phyloP scores from a whole-genome alignment of 176 grass and related monocot genomes.

The Poa pratensis region DNA sequence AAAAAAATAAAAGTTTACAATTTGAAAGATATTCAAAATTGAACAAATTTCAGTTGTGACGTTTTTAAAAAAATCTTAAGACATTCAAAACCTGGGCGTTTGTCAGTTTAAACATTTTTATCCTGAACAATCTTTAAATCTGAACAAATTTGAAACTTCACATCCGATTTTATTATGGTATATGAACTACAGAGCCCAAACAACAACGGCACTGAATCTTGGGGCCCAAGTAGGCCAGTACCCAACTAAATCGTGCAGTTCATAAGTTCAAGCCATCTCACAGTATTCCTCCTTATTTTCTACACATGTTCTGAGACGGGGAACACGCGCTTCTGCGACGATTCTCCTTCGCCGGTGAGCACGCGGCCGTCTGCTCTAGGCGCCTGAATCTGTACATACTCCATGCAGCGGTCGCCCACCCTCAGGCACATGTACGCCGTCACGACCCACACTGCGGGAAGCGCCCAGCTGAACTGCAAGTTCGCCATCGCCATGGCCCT shows the following conservation, averaged over 20 bases:
- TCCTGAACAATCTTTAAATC: too few species aligned
- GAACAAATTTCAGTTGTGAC: too few species aligned
- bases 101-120: too few species aligned
- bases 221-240: background rate
- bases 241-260: background rate
- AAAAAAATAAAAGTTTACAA: too few species aligned
- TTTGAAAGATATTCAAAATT: too few species aligned
- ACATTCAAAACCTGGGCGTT: too few species aligned
- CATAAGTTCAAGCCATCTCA: too few species aligned
- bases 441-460: conserved; percentile 61
- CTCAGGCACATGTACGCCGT: conserved; percentile 65
- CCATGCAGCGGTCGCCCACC: conserved; percentile 44
- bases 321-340: conserved; percentile 49
- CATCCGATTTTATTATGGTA: too few species aligned
- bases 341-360: conserved; percentile 30
- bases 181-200: background rate
- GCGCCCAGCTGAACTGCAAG: conserved; percentile 80
- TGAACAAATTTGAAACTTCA: too few species aligned
- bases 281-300: background rate
- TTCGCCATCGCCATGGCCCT: conserved; percentile 68
- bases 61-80: too few species aligned
- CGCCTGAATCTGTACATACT: conserved; percentile 60
- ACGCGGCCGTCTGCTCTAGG: conserved; percentile 12
- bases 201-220: background rate
- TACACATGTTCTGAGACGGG: conserved; percentile 36